Percentiles rank a stretch among this genome's conserved stretches.
phyloP scores from a whole-genome alignment of 805 yeast species.

The Pichia cabralensis region DNA sequence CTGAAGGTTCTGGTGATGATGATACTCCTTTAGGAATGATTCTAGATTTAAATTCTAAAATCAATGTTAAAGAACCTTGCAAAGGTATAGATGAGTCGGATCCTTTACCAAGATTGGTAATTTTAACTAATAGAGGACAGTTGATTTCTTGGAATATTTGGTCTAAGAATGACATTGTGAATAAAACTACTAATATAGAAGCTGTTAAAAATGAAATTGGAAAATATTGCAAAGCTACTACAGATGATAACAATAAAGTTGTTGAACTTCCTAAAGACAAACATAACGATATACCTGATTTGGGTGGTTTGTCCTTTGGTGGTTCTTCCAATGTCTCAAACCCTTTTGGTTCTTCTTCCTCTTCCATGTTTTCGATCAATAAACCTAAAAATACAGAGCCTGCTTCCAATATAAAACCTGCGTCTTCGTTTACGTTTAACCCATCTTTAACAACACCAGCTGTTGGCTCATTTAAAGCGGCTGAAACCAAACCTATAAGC shows the following conservation, averaged over 20 bases:
- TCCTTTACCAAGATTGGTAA: constrained; percentile 58
- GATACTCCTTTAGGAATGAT: constrained; percentile 63
- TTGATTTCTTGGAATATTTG: constrained; percentile 58
- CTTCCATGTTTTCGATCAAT: too few species aligned
- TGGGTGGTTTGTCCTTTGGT: too few species aligned
- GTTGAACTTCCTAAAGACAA: too few species aligned
- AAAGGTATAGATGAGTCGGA: constrained; percentile 45
- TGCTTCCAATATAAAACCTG: too few species aligned
- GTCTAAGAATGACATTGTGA: constrained; percentile 41
- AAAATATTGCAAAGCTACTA: background rate
- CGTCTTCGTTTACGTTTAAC: too few species aligned
- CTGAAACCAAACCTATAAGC: background rate
- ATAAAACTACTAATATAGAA: constrained; percentile 2
- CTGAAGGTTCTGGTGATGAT: constrained; percentile 55
- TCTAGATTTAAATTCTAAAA: constrained; percentile 43
- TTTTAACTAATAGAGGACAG: constrained; percentile 53
- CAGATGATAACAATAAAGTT: too few species aligned
- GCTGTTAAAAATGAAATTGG: constrained; percentile 1
- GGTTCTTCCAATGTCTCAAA: background rate
- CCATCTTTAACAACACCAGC: too few species aligned
- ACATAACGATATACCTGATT: constrained; percentile 1
- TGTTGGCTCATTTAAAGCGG: too few species aligned
- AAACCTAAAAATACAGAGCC: too few species aligned
- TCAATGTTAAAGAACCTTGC: constrained; percentile 42
- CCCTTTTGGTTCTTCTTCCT: background rate